Evolutionary conservation across 2,329 filamentous ascomycete species (phyloP).

Genomic region (Graphiopsis chlorocephala): DNA sequence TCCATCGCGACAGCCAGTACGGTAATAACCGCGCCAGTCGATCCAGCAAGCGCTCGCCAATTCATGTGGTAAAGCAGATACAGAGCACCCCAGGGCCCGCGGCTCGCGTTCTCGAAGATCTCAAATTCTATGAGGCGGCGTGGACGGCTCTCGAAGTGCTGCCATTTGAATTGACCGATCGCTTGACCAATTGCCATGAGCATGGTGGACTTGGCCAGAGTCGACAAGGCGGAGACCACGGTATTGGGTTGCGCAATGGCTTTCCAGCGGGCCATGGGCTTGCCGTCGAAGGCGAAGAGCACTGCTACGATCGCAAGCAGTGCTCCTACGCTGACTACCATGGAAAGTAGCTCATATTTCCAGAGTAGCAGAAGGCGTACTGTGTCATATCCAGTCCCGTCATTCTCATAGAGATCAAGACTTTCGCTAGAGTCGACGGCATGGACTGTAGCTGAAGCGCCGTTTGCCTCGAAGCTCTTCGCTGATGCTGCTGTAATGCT

Average conservation of each 20-base stretch:
- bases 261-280: background rate
- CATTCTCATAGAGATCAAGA: background rate
- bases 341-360: background rate
- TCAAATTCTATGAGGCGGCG: background rate
- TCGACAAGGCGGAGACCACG: background rate
- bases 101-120: background rate
- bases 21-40: background rate
- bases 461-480: background rate
- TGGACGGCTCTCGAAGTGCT: background rate
- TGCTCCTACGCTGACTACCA: background rate
- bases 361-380: background rate
- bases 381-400: background rate
- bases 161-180: background rate
- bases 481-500: background rate
- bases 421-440: background rate
- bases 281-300: background rate
- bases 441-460: background rate
- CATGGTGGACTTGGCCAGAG: background rate
- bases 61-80: background rate
- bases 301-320: background rate
- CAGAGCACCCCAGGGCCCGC: background rate
- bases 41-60: background rate
- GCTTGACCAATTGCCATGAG: background rate
- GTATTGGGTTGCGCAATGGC: background rate
- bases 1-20: background rate